phyloP scores from a whole-genome alignment of 2,329 filamentous ascomycete species.

The Eurotiales sp. region DNA sequence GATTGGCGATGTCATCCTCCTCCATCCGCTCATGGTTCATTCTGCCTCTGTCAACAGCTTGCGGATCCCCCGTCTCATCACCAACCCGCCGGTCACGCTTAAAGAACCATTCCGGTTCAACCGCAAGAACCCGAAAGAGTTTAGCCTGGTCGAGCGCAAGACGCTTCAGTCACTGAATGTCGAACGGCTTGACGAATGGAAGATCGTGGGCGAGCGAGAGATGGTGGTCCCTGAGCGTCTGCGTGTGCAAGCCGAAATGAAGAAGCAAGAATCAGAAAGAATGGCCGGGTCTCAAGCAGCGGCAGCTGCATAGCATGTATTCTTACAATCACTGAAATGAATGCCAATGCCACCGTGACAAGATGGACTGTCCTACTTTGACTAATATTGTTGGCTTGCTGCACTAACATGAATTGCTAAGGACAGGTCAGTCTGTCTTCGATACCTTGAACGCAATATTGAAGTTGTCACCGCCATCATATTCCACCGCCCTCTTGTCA shows the following conservation, averaged over 20 bases:
- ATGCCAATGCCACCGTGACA: background rate
- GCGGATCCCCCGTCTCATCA: constrained; percentile 50
- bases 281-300: constrained; percentile 18
- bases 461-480: no score
- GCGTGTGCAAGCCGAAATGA: constrained; percentile 31
- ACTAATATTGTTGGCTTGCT: background rate
- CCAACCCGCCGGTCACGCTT: constrained; percentile 52
- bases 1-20: constrained; percentile 51
- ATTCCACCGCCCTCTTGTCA: no score
- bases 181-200: constrained; percentile 47
- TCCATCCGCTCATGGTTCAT: constrained; percentile 56
- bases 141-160: constrained; percentile 52
- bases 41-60: constrained; percentile 49
- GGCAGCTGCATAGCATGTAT: background rate
- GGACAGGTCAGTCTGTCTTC: no score
- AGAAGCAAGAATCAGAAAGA: constrained; percentile 39
- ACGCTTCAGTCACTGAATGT: constrained; percentile 48
- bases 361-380: background rate
- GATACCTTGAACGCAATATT: no score
- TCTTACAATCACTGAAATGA: background rate
- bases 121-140: constrained; percentile 41
- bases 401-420: no score
- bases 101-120: constrained; percentile 52
- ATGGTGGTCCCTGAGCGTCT: constrained; percentile 46
- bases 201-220: constrained; percentile 43